These are phyloP conservation scores for Lipomyces lipofer DNA, from an alignment of 805 yeast species.

Conservation along the genomic window DNA sequence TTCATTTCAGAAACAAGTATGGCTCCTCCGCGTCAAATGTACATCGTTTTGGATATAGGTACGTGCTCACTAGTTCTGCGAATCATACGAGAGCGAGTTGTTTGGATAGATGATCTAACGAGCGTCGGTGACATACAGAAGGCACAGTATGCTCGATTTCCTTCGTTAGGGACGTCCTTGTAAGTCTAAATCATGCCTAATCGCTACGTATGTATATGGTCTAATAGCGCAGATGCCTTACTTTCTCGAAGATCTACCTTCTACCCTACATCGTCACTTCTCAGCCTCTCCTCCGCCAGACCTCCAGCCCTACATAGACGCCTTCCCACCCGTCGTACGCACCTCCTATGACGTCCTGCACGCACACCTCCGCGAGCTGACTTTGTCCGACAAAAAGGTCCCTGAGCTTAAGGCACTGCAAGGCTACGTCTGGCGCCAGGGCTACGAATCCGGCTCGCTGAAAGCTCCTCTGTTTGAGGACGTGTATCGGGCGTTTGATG, in stretches of 20 bases:
- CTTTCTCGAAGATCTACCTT: conserved; percentile 56
- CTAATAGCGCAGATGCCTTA: conserved; percentile 53
- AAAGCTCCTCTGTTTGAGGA: conserved; percentile 76
- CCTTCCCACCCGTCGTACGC: conserved; percentile 48
- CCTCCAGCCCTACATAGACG: conserved; percentile 40
- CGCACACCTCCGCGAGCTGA: conserved; percentile 57
- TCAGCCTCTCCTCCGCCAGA: conserved; percentile 33
- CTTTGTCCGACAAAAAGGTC: conserved; percentile 70
- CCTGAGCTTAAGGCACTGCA: conserved; percentile 74
- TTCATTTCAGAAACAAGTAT: no score
- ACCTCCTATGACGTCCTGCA: conserved; percentile 41
- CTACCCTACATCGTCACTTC: conserved; percentile 38
- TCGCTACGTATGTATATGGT: not conserved
- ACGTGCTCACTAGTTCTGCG: no score
- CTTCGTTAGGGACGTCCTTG: conserved; percentile 73
- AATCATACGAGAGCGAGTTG: not conserved
- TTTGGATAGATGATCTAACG: not conserved
- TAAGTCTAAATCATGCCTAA: not conserved
- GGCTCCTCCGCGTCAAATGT: no score
- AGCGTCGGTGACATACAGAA: conserved; percentile 74
- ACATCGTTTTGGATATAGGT: conserved; percentile 16
- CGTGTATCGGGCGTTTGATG: conserved; percentile 58
- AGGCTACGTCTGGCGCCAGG: conserved; percentile 78
- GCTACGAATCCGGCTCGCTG: conserved; percentile 75
- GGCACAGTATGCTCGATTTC: conserved; percentile 93